Conservation (phyloP, 805 yeast species). For the Kodamaea neixiangensis region DNA sequence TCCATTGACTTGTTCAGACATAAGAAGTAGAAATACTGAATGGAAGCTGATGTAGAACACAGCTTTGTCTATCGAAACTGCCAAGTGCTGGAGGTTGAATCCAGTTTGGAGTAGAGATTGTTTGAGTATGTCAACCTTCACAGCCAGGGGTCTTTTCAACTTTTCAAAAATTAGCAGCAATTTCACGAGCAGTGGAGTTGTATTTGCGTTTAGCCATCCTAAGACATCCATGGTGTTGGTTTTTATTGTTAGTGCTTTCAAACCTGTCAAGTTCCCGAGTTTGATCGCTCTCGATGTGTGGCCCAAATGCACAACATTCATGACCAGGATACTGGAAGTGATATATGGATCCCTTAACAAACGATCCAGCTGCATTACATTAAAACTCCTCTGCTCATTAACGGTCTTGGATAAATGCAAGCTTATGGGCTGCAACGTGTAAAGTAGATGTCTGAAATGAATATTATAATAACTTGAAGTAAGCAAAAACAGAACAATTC, state of each 20-base stretch:
- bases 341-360: neutral
- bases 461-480: neutral
- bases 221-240: neutral
- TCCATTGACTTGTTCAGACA: neutral
- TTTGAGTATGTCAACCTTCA: neutral
- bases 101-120: neutral
- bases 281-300: neutral
- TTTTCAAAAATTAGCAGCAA: conserved; percentile 1
- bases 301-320: neutral
- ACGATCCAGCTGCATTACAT: neutral
- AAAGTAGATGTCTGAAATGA: neutral
- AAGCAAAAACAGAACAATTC: neutral
- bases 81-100: neutral
- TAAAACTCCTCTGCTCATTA: neutral
- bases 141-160: neutral
- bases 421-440: neutral
- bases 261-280: neutral
- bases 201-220: neutral
- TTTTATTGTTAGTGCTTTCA: neutral
- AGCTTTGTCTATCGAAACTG: neutral
- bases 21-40: neutral
- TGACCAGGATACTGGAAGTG: neutral
- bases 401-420: neutral
- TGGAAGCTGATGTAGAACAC: neutral
- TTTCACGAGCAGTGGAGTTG: neutral